Base-by-base conservation (phyloP, 768 basidiomycete genomes). In the Trametes coccinea region DNA sequence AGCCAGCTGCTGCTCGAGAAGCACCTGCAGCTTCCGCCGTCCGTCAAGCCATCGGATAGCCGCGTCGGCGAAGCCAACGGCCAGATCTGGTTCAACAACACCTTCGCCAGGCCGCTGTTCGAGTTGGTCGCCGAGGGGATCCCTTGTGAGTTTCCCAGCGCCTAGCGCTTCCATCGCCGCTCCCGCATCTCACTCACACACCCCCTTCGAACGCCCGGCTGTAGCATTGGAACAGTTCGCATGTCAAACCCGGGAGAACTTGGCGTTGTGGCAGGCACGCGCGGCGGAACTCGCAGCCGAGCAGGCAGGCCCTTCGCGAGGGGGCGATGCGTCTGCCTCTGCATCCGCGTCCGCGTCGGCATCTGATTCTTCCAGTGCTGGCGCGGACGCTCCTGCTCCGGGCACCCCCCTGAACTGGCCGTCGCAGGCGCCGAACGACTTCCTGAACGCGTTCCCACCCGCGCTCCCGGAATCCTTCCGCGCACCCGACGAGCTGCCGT, bases 11-110 rank as follows among this genome's bases (percentile, higher is more conserved):
- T 81, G n/a, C 82, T 98, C 4, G 97, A 99, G 73, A 81, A 84
- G 63, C 83, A 86, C 56, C 84, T 93, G 56, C 81, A 86, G 39
- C 78, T 98, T 33, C 87, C 89, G 16, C 75, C 80, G 7, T 80
- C 82, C 2, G 79, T 86, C n/a, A 72, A 72, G 43, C 75, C 74
- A 43, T 76, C 79, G 31, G 80, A 81, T 34, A 78, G 75, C 30
- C 78, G 84, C 6, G 70, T 89, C 2, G 81, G 82, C 47, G 90
- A 92, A 74, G 93, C 90, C 30, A 81, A 84, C 63, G 86, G 86
- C 2, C 97, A 99, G 74, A 85, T 98, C 16, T 94, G 87, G 67
- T 99, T 99, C 75, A 90, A 94, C 66, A 83, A 82, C 56, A 79
- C 80, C 2, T 98, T 92, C 71, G 90, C 88, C 45, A 84, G 86